These are phyloP conservation scores for Cokeromyces recurvatus DNA, from an alignment of 371 early-diverging fungal species.

Conservation along the genomic window DNA sequence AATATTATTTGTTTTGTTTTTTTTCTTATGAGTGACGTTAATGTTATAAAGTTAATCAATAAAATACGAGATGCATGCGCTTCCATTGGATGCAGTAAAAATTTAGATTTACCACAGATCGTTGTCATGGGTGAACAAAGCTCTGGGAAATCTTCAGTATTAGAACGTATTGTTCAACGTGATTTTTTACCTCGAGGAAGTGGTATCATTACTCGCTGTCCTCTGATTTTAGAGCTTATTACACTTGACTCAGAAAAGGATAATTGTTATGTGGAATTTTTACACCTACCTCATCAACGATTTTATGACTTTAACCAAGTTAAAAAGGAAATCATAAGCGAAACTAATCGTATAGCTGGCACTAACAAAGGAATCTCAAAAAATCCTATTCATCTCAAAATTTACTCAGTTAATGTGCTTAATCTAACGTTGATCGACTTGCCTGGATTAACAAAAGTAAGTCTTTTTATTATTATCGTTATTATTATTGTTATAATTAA, in stretches of 20 bases:
- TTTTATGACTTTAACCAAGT: conserved; percentile 80
- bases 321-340: conserved; percentile 80
- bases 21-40: no score
- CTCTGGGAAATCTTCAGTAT: conserved; percentile 89
- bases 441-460: conserved; percentile 88
- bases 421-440: conserved; percentile 91
- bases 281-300: conserved; percentile 68
- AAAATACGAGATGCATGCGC: conserved; percentile 92
- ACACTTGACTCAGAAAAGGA: conserved; percentile 41
- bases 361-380: conserved; percentile 81
- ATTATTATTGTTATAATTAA: no score
- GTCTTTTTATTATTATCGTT: neutral
- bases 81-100: conserved; percentile 65
- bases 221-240: conserved; percentile 87
- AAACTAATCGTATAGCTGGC: conserved; percentile 85
- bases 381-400: conserved; percentile 85
- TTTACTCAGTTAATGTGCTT: conserved; percentile 78
- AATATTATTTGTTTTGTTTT: no score
- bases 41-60: conserved; percentile 60
- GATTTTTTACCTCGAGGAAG: conserved; percentile 91
- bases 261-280: conserved; percentile 69
- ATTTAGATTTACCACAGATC: conserved; percentile 89
- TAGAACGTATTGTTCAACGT: conserved; percentile 88
- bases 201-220: conserved; percentile 92
- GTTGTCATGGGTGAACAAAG: conserved; percentile 86